Base-by-base conservation (phyloP, 1,284 basidiomycete genomes). In the Marasmius fiardii region DNA sequence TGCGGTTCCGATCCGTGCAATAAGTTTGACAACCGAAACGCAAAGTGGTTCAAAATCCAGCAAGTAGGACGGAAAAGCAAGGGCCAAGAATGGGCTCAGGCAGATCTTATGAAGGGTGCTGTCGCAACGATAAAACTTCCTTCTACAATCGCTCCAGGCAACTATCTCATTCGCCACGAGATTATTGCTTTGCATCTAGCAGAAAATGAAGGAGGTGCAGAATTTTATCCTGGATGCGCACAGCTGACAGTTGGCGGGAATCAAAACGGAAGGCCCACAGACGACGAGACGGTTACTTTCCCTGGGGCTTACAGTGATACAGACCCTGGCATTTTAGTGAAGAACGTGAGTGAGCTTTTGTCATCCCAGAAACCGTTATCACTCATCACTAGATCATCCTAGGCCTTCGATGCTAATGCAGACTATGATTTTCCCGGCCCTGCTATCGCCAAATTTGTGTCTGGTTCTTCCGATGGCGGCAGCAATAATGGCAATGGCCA, bases 201-300 rank as follows among this genome's bases (percentile, higher is more conserved):
- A 14, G 66, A 64, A 48, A 56, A 64, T 1, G 2, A 51, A 0
- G 80, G 81, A 5, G 83, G 82, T 16, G 87, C 85, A 16, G 87
- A 90, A 69, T 89, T 87, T 73, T 90, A 90, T 66, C 82, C 83
- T 0, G 81, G 78, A n/a, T 90, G 88, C 66, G 68, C 79, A 3
- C 88, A 90, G 64, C 63, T 90, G 57, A 72, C 62, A 21, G 71
- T 90, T 41, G 74, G 74, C 1, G 86, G 85, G 28, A 75, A 67
- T 21, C 77, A 76, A 14, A 76, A 68, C 12, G 81, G 78, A 33
- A 64, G 58, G 0, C 77, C 84, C 0, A 64, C 62, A 1, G 60
- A 61, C 3, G 64, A 65, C 59, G 77, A 81, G 55, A 76, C 81
- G 33, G 86, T 86, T 16, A 68, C 63, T 11, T 73, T 90, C 56